Conservation (phyloP, 768 basidiomycete species). For the Flagelloscypha sp. region DNA sequence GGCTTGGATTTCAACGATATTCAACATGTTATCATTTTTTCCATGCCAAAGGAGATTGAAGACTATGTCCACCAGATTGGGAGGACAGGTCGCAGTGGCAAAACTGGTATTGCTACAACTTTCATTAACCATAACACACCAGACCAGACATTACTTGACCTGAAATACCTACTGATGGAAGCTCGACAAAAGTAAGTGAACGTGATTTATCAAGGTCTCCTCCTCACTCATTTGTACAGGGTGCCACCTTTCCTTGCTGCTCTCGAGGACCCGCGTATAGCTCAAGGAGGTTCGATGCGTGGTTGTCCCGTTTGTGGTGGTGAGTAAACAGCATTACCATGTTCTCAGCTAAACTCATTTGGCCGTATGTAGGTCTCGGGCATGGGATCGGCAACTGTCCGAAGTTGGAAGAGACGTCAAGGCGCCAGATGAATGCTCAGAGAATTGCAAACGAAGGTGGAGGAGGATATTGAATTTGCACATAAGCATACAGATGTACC, state of each 20-base stretch:
- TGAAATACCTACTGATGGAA: slow-evolving; percentile 95
- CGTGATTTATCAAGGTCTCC: neutral
- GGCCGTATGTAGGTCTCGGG: slow-evolving; percentile 59
- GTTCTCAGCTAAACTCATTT: neutral
- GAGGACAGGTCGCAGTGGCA: slow-evolving; percentile 93
- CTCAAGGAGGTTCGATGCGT: slow-evolving; percentile 66
- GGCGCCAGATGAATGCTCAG: slow-evolving; percentile 86
- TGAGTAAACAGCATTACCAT: slow-evolving; percentile 20
- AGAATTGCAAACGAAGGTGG: slow-evolving; percentile 62
- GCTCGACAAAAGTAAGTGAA: slow-evolving; percentile 89
- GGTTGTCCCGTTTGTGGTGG: slow-evolving; percentile 97
- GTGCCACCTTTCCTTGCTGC: slow-evolving; percentile 88
- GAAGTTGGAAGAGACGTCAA: slow-evolving; percentile 88
- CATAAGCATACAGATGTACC: too few species aligned
- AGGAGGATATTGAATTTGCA: slow-evolving; percentile 34
- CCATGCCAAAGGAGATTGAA: slow-evolving; percentile 99
- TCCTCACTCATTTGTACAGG: slow-evolving; percentile 30
- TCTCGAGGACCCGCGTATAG: slow-evolving; percentile 84
- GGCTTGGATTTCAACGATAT: slow-evolving; percentile 99
- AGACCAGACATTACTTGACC: slow-evolving; percentile 91
- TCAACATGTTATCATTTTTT: slow-evolving; percentile 97
- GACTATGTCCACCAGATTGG: slow-evolving; percentile 99
- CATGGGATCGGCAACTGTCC: slow-evolving; percentile 94
- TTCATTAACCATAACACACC: slow-evolving; percentile 98
- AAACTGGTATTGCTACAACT: slow-evolving; percentile 97